Evolutionary conservation across 306 rosid genomes (phyloP), one percentile per base, ranked within the genome.

Genomic region (Ziziphus jujuba): DNA sequence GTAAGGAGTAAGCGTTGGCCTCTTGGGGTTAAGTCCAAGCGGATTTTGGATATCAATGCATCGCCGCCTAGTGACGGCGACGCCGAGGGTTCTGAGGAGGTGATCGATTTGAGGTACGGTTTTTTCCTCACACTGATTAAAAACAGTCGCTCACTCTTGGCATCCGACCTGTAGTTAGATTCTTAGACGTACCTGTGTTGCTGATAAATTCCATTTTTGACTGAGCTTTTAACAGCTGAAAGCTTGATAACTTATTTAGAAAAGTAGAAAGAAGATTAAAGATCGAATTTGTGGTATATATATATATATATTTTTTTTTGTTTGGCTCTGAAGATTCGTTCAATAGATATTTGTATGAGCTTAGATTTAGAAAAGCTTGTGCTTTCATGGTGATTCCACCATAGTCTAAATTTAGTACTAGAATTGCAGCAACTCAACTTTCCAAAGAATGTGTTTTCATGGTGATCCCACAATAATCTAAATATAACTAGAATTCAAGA

Each of bases 1-100:
- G 92, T 79, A 28, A 88, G 70, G 89, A 91, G 97, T 76, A 95
- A 88, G 74, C 87, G 92, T 14, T 95, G 99, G 97, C 99, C 96
- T 34, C 80, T 95, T 19, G 99, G 99, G 2, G 89, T 85, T 7
- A 87, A 90, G 91, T 86, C 95, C 12, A 90, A 87, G 75, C 90
- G 79, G 77, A 86, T 95, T 59, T 79, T 95, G 35, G 99, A 95
- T 54, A 95, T 95, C 43, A 95, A 95, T 56, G 87, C 99, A 51
- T 87, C 99, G 67, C 99, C 99, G 9, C 99, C 99, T 4, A 95
- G 97, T 36, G 99, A 83, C 44, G 75, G 56, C 20, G 87, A 93
- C 17, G 82, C 75, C 5, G 96, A 86, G 36, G 82, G 74, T 1
- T 21, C 71, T 3, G 77, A 61, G 54, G 89, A 83, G 57, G 54